A percentile compares a stretch with the other conserved stretches of the same genome.
phyloP scores from a whole-genome alignment of 2,329 filamentous ascomycete genomes.

The Pleurostoma richardsiae region DNA sequence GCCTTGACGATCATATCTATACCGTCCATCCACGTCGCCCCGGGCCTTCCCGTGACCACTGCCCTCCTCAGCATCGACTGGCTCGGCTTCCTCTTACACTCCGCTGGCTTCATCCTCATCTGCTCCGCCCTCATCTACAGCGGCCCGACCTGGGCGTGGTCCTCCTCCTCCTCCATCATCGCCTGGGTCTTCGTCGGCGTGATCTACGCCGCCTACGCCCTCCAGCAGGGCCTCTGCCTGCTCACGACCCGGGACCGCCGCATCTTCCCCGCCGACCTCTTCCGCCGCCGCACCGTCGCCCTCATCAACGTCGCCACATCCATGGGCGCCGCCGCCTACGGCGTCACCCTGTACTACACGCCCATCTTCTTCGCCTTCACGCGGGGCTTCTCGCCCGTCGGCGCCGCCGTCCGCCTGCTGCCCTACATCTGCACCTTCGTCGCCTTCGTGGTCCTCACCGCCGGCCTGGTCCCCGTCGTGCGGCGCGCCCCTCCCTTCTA shows the following conservation, averaged over 20 bases:
- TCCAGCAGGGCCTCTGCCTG: not conserved
- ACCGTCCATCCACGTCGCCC: too few relatives aligned
- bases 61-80: conserved; percentile 9
- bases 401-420: not conserved
- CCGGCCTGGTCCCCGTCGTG: not conserved
- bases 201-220: not conserved
- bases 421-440: not conserved
- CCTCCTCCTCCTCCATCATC: not conserved
- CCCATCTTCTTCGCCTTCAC: conserved; percentile 51
- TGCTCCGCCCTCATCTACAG: conserved; percentile 45
- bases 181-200: not conserved
- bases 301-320: conserved; percentile 17
- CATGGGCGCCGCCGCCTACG: conserved; percentile 27
- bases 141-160: conserved; percentile 33
- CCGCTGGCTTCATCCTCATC: conserved; percentile 26
- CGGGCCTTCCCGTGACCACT: conserved; percentile 3
- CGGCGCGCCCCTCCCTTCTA: not conserved
- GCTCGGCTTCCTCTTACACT: not conserved
- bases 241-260: not conserved
- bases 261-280: not conserved
- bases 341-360: conserved; percentile 43
- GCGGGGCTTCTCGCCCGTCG: not conserved
- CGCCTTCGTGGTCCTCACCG: not conserved
- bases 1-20: too few relatives aligned
- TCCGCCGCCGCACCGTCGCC: not conserved